Percentiles rank a stretch among this genome's conserved stretches.
Conservation (phyloP, 2,329 filamentous ascomycete species). For the Diaporthe vexans region DNA sequence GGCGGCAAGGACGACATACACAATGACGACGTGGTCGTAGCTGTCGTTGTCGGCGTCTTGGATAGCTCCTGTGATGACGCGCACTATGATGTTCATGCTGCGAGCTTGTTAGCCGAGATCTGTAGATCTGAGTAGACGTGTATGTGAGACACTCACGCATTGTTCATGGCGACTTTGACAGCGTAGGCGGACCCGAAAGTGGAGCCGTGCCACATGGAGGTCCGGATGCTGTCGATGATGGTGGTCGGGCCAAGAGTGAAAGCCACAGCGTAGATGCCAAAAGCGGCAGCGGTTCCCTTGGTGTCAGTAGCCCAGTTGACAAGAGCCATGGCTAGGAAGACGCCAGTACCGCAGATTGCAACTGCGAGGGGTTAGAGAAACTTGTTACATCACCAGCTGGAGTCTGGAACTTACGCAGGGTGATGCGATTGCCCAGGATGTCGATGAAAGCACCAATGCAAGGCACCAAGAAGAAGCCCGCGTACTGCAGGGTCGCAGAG, state of each 20-base stretch:
- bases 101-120: background rate
- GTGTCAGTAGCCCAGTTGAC: conserved; percentile 65
- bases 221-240: conserved; percentile 73
- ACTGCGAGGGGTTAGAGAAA: conserved; percentile 54
- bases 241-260: conserved; percentile 68
- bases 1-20: conserved; percentile 68
- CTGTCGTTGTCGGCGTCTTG: conserved; percentile 70
- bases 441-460: conserved; percentile 70
- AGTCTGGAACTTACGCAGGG: background rate
- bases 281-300: conserved; percentile 69
- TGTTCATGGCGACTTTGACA: conserved; percentile 73
- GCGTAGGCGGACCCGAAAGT: conserved; percentile 73
- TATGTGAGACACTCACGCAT: conserved; percentile 46
- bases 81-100: conserved; percentile 72
- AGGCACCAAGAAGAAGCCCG: conserved; percentile 70
- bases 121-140: too few species aligned
- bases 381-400: too few species aligned
- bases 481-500: conserved; percentile 67
- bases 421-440: conserved; percentile 63
- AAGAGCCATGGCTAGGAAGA: conserved; percentile 67
- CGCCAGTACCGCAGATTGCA: conserved; percentile 61
- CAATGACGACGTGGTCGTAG: conserved; percentile 67
- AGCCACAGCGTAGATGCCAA: conserved; percentile 72
- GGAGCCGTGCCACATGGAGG: conserved; percentile 70
- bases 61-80: conserved; percentile 69